Evolutionary conservation across 495 filamentous ascomycete genomes (phyloP), one percentile per base, ranked within the genome.

Genomic region (Terfezia boudieri): DNA sequence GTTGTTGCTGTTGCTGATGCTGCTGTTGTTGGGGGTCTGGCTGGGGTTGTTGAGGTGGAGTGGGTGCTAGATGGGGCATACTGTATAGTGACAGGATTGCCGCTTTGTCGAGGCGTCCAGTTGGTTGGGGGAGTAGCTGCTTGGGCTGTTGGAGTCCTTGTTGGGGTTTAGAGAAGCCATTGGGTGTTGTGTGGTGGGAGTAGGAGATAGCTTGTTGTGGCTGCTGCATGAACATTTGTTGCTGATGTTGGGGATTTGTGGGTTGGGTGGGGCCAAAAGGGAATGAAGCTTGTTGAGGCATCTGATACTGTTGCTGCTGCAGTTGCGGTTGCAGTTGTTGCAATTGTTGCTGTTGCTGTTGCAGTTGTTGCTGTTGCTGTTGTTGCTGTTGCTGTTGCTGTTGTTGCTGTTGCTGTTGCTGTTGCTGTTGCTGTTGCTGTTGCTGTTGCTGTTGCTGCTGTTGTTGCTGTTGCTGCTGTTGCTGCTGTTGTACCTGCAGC

Each of bases 51-150:
- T 14, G 12, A 36, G 67, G 60, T 17, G 67, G 68, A 17, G 67
- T 65, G 8, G 81, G 76, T 7, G 80, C 77, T 8, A 82, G 70
- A n/a, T 86, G 82, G 14, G 83, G 77, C 53, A 85, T 74, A 65
- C 81, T 82, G 68, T 88, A 98, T 6, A 98, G 69, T 11, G 87
- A 83, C 56, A 98, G 74, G 60, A 98, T 96, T 50, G 79, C 81
- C 10, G 76, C 77, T 60, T 93, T 98, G 63, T 94, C 79, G 60
- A 76, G 67, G 35, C 73, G 74, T 22, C 37, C 60, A 63, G 11
- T 58, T 63, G 38, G 60, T 57, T 55, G 56, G 62, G 56, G 64
- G 67, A 8, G 63, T 61, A n/a, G 57, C 66, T 52, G 59, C 55
- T 32, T 64, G 61, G 43, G 64, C 62, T 46, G 63, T 62, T 46